Evolutionary conservation across 805 yeast species (phyloP).

Genomic region (Saccharomyces jurei): DNA sequence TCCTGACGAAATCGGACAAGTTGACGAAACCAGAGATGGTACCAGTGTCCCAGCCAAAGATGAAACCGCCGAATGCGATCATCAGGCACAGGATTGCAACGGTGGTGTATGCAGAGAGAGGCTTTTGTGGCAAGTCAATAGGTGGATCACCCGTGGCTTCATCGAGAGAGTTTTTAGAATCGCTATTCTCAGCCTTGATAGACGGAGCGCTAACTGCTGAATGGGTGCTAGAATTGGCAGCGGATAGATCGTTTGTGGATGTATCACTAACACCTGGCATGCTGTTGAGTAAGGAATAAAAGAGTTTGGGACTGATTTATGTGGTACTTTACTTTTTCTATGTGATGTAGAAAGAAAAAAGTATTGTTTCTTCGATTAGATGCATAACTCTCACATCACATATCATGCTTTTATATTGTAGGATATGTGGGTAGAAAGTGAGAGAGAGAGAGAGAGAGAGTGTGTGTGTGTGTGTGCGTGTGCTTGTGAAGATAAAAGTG

Average conservation of each 20-base stretch:
- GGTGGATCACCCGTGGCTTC: background rate
- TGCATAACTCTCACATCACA: background rate
- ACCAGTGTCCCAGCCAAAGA: constrained; percentile 75
- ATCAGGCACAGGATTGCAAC: constrained; percentile 20
- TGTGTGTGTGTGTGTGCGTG: too few species aligned
- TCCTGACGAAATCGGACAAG: constrained; percentile 40
- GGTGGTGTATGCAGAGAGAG: constrained; percentile 21
- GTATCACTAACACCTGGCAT: background rate
- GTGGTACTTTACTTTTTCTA: background rate
- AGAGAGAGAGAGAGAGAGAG: background rate
- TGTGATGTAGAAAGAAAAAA: background rate
- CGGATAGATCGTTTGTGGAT: background rate
- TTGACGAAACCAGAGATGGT: constrained; percentile 63
- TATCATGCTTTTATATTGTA: background rate
- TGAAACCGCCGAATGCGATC: constrained; percentile 25
- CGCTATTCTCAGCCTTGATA: background rate
- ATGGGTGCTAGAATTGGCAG: background rate
- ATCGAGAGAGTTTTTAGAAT: background rate
- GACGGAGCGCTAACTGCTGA: background rate
- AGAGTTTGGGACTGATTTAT: background rate
- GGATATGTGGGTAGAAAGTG: background rate
- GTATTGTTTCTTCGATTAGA: background rate
- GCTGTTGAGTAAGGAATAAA: background rate
- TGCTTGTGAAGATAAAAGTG: too few species aligned
- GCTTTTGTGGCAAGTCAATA: constrained; percentile 21